Conservation (phyloP, 192 early-diverging fungal species). For the Backusella tarrabulga region DNA sequence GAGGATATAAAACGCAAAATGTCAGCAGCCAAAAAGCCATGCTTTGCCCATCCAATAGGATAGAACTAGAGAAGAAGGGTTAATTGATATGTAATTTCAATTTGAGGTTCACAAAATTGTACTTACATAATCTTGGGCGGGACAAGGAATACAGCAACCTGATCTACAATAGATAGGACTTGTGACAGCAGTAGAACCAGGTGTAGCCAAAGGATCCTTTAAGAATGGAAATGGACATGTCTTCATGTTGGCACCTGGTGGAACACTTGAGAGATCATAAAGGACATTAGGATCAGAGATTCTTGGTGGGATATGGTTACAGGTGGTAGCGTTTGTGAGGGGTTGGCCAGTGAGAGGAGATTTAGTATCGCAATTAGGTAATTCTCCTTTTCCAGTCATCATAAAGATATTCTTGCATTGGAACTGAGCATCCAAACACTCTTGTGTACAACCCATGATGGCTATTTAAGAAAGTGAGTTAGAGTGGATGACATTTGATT, state of each 20-base stretch:
- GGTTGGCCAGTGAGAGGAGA: conserved; percentile 4
- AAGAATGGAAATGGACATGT: conserved; percentile 42
- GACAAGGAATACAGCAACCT: conserved; percentile 57
- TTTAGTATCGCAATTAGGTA: neutral
- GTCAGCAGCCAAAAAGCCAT: conserved; percentile 43
- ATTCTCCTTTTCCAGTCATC: neutral
- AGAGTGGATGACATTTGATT: neutral
- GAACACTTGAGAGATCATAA: conserved; percentile 22
- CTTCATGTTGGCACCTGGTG: conserved; percentile 17
- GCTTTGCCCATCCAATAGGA: conserved; percentile 31
- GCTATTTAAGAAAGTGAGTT: neutral
- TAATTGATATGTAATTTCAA: neutral
- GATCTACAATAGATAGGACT: conserved; percentile 33
- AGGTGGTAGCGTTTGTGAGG: neutral
- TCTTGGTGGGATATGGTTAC: conserved; percentile 9
- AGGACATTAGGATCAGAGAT: neutral
- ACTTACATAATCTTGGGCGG: conserved; percentile 40
- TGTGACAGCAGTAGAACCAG: conserved; percentile 17
- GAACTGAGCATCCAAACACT: neutral
- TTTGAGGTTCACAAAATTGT: too few species aligned
- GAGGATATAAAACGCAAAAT: conserved; percentile 43
- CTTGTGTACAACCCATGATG: neutral
- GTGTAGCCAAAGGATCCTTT: conserved; percentile 30
- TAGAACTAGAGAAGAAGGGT: conserved; percentile 31
- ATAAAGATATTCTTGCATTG: conserved; percentile 12